Evolutionary conservation across 2,329 filamentous ascomycete genomes (phyloP), one percentile per base, ranked within the genome.

Genomic region (Rhynchosporium graminicola): DNA sequence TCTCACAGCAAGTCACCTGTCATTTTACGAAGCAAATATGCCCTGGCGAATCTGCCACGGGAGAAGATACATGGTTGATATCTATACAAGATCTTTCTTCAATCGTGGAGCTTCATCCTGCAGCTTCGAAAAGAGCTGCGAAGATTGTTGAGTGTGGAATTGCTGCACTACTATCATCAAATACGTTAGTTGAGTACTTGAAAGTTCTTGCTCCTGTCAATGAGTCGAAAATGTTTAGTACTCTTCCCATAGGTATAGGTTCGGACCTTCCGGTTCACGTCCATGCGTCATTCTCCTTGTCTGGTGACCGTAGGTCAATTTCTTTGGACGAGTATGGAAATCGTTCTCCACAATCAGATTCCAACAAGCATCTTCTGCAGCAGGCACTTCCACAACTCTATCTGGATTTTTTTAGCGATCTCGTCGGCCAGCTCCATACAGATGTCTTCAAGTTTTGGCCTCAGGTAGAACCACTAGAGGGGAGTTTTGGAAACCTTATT

Each of bases 271-370:
- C 72, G 2, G 65, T 74, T 2, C 66, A 71, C 28, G 50, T 73
- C n/a, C 70, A 74, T 50, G 72, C 68, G 31, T 72, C 68, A n/a
- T 74, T 74, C 50, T 64, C 57, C 12, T 66, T 74, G 9, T 70
- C 70, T 13, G 72, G 72, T 5, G 73, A 74, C 45, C 65, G 73
- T 12, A 65, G 64, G 38, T 69, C 69, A 3, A 63, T 74, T 9
- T 46, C 61, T 3, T 47, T 69, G 9, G 67, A 69, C 15, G 67
- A 68, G 6, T 36, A 62, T 48, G 59, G 62, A 9, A 46, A 56
- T 8, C 45, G 64, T 20, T 61, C 69, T 26, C 28, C 59, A n/a
- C 62, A 55, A 20, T 59, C 67, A 8, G 40, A 52, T 7, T 74
- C 69, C 69, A 74, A 74, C 28, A 31, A 36, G 10, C 68, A 66